Base-by-base conservation (phyloP, 306 rosid species). In the Fragaria iinumae region DNA sequence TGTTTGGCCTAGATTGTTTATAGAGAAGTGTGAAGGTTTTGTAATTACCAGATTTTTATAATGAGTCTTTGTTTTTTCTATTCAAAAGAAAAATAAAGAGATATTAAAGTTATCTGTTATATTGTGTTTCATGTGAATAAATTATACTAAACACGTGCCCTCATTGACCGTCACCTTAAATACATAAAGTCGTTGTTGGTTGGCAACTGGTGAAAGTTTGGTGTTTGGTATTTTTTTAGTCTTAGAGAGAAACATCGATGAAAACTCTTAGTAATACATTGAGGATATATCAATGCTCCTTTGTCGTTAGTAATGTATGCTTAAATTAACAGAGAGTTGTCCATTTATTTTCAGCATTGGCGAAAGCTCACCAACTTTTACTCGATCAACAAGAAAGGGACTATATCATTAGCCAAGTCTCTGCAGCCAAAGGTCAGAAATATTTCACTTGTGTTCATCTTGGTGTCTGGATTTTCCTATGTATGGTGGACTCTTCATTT, bases 311-410 rank as follows among this genome's bases (percentile, higher is more conserved):
- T 79, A 23, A 39, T 71, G 12, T 55, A 81, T 75, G 23, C 68
- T 77, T 67, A 60, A 10, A 25, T 29, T 67, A 70, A 69, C 25
- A 53, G 47, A 73, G 67, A 67, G 39, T 72, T 84, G 25, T 87
- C 82, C 71, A 74, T 79, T 69, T 80, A 59, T 77, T 76, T 77
- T 84, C 93, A 95, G 99, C 97, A 57, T 86, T 92, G 84, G 97
- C 99, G 9, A 95, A 92, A 84, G 99, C 99, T 44, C 97, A 95
- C 79, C 97, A 92, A 66, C 87, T 95, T 76, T 83, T 95, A 83
- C 93, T 88, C 18, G 97, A 95, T 83, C 87, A 87, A 83, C 93
- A 92, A 83, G 97, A 95, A 86, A 90, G 96, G 77, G 97, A 89
- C 82, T 95, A 95, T 81, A 80, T 95, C 81, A 86, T 90, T 73